Base-by-base conservation (phyloP, 495 filamentous ascomycete species). In the Lentithecium fluviatile region DNA sequence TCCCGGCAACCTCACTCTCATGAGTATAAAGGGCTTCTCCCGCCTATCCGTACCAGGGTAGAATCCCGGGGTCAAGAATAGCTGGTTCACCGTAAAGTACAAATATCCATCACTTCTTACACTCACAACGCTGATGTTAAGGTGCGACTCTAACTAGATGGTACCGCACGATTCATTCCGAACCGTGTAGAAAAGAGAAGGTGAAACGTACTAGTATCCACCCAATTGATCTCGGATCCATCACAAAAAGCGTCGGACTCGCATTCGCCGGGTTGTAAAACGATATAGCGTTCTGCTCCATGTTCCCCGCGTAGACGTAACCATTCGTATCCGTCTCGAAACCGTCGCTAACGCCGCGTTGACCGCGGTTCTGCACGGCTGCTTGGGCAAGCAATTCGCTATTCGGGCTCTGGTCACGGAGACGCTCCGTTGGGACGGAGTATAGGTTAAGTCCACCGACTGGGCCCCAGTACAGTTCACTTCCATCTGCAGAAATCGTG, bases 181-280 rank as follows among this genome's bases (percentile, higher is more conserved):
- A 32, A 32, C 29, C 10, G 29, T 32, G 29, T 10, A 32, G 29
- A 32, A 32, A 32, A 10, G 29, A 32, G 29, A 10, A 10, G 29
- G 10, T 4, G 29, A 32, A 32, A 51, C 62, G 56, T 52, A 65
- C 63, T 56, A 5, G 66, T 70, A 66, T 76, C 74, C 0, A 58
- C 58, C 74, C 75, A 78, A 43, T 69, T 69, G 15, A 77, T 67
- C 17, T 49, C 25, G 74, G 71, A 58, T 78, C 75, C 32, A 76
- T 52, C 10, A 75, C 69, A 51, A 74, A 77, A 17, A 70, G 42
- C 15, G 23, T 54, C 1, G 70, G 60, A 0, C 70, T 75, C 2
- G 71, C 77, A 43, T 77, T 78, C 25, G 40, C 48, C 10, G 77
- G 76, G 48, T 77, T 70, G 64, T 74, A 79, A 34, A 75, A 58